Base-by-base conservation (phyloP, 73 alveolate genomes). In the Paramecium biaurelia region DNA sequence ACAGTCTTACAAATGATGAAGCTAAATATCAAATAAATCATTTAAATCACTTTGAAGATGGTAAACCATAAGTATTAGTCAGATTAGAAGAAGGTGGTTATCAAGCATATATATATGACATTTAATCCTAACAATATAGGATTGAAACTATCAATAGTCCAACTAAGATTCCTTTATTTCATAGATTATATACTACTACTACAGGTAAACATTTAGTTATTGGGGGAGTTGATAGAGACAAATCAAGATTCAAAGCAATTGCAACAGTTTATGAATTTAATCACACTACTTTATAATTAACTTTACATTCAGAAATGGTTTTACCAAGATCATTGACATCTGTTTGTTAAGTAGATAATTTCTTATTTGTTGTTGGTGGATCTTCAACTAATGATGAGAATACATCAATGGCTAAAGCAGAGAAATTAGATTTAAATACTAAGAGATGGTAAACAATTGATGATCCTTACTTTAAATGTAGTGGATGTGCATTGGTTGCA, bases 141-240 rank as follows among this genome's bases (percentile, higher is more conserved):
- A 23, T 30, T 14, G 74, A 79, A 47, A 45, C 72, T 3, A 23
- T 79, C 11, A 42, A 18, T 24, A 79, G 63, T 10, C 1, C 21
- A 8, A 43, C 7, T 7, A 79, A 63, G 56, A 14, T 45, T 5
- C 90, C 90, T 21, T 45, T 42, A 43, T 47, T 23, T 23, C 72
- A 41, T 79, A 79, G 43, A 45, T 20, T 79, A n/a, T 79, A 41
- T 23, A 41, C 42, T 4, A 79, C 90, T 42, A 2, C 45, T 11
- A 0, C 30, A 3, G 90, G 90, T n/a, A 11, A 79, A 45, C 56
- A 79, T 47, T 63, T 79, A 10, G 30, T 79, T 2, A 79, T 79
- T 42, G 90, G 90, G 47, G 90, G 90, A 43, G 26, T 79, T 10
- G 42, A 79, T 79, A 79, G 56, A 45, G 90, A 79, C 9, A 79